Base-by-base conservation (phyloP, 2,329 filamentous ascomycete species). In the Alternaria novae-zelandiae region DNA sequence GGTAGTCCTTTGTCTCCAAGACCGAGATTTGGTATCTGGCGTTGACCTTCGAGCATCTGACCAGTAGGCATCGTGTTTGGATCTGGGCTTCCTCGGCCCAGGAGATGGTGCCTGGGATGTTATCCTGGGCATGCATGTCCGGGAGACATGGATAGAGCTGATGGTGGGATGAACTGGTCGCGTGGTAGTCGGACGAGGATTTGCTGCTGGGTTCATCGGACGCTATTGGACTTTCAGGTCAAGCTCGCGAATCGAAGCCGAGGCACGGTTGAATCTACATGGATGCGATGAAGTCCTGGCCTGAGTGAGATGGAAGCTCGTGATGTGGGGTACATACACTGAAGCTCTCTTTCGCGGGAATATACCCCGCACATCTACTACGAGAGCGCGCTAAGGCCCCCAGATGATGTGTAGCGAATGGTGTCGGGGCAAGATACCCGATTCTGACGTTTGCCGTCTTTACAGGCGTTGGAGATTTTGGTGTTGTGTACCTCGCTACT, bases 271-370 rank as follows among this genome's bases (percentile, higher is more conserved):
- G 20, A 32, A n/a, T 46, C 20, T n/a, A n/a, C 21, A 47, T 56
- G 43, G 17, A 56, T 47, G 43, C 17, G 21, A 56, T 43, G 17
- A 56, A 32, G 21, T 46, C 30, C 15, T n/a, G 9, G 23, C 44
- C 10, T 46, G 25, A 26, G 20, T 15, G 25, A 4, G 43, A 56
- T 20, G 43, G 9, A 15, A 32, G 44, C 53, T 56, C 54, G 54
- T 56, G 54, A 56, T 46, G 25, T 56, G 54, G 54, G 54, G 54
- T 56, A 17, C 54, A 56, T 56, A 46, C 54, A 53, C 21, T 6
- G 28, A 7, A 36, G 12, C 28, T 53, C 21, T 21, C 28, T 36
- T 53, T 53, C 49, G 49, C 49, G 28, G 28, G 49, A 36, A 53
- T 44, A 44, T 36, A 53, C 49, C 49, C 49, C 49, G 49, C 49